Evolutionary conservation across 192 early-diverging fungal genomes (phyloP).

Genomic region (Coemansia sp.): DNA sequence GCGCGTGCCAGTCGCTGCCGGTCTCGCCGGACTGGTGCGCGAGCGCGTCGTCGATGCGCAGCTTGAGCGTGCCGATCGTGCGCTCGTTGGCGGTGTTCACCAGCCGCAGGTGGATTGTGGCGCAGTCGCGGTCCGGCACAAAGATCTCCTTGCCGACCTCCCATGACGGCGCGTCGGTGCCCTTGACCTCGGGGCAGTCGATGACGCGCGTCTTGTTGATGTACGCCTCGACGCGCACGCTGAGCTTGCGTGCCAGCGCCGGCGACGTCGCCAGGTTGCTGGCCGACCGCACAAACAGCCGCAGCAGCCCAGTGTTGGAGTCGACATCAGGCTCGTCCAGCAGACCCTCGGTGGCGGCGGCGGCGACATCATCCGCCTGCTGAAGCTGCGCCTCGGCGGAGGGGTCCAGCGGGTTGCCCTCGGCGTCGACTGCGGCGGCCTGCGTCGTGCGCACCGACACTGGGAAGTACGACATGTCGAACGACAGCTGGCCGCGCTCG

Average conservation of each 20-base stretch:
- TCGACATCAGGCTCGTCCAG: slow-evolving; percentile 57
- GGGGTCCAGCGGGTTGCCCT: slow-evolving; percentile 48
- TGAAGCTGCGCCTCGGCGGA: slow-evolving; percentile 42
- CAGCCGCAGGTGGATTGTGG: slow-evolving; percentile 65
- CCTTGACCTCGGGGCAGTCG: slow-evolving; percentile 68
- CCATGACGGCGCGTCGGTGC: slow-evolving; percentile 83
- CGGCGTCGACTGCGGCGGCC: slow-evolving; percentile 38
- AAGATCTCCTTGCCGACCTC: slow-evolving; percentile 71
- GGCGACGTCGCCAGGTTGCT: slow-evolving; percentile 62
- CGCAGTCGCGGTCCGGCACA: slow-evolving; percentile 67
- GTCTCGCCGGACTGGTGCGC: slow-evolving; percentile 48
- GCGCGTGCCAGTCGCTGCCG: slow-evolving; percentile 67
- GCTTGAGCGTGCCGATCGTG: slow-evolving; percentile 39
- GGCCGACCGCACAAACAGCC: slow-evolving; percentile 68
- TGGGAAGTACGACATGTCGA: slow-evolving; percentile 52
- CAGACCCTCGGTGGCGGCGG: slow-evolving; percentile 35
- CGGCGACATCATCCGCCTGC: slow-evolving; percentile 22
- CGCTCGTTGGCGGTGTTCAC: slow-evolving; percentile 53
- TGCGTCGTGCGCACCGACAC: slow-evolving; percentile 46
- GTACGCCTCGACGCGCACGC: slow-evolving; percentile 64
- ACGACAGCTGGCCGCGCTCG: slow-evolving; percentile 47
- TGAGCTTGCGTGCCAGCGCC: slow-evolving; percentile 54
- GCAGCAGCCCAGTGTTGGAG: slow-evolving; percentile 73
- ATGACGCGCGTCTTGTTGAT: slow-evolving; percentile 57
- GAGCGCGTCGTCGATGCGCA: slow-evolving; percentile 47